phyloP scores from a whole-genome alignment of 352 stramenopile genomes.

The Pythium guiyangense region DNA sequence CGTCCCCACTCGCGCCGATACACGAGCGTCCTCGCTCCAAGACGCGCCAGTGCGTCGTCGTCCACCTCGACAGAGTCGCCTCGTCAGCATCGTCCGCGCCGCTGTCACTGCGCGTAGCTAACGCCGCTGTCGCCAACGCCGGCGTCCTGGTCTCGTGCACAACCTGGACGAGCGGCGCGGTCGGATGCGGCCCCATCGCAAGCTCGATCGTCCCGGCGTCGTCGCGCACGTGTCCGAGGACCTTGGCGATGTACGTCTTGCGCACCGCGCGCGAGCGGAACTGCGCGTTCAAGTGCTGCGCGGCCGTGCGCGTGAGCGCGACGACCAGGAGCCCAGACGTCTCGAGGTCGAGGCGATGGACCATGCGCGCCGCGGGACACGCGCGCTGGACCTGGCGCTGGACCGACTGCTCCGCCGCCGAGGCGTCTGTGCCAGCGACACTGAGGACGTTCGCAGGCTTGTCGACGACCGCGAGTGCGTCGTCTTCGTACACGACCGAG shows the following conservation, averaged over 20 bases:
- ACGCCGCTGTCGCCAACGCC: too few relatives aligned
- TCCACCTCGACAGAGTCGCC: slow-evolving; percentile 7
- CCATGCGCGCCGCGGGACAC: too few relatives aligned
- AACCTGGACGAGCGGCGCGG: slow-evolving; percentile 40
- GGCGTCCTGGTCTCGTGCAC: slow-evolving; percentile 19
- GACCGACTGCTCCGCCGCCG: too few relatives aligned
- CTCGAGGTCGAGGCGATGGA: too few relatives aligned
- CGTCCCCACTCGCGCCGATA: too few relatives aligned
- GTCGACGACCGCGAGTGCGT: too few relatives aligned
- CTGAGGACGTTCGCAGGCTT: too few relatives aligned
- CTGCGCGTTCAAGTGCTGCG: slow-evolving; percentile 59
- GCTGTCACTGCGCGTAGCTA: too few relatives aligned
- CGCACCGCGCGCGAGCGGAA: slow-evolving; percentile 53
- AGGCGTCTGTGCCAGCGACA: too few relatives aligned
- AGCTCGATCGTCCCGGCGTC: slow-evolving; percentile 27
- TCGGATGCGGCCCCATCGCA: slow-evolving; percentile 48
- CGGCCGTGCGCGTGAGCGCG: slow-evolving; percentile 49
- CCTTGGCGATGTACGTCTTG: slow-evolving; percentile 58
- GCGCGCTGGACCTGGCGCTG: too few relatives aligned
- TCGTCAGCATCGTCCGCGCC: slow-evolving; percentile 1
- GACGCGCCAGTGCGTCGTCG: slow-evolving; percentile 19
- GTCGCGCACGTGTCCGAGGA: slow-evolving; percentile 33
- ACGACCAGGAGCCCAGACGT: slow-evolving; percentile 71
- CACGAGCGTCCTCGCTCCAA: background rate
- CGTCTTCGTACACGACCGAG: too few relatives aligned